Evolutionary conservation across 257 asterid species (phyloP).

Genomic region (Solanum piurae): DNA sequence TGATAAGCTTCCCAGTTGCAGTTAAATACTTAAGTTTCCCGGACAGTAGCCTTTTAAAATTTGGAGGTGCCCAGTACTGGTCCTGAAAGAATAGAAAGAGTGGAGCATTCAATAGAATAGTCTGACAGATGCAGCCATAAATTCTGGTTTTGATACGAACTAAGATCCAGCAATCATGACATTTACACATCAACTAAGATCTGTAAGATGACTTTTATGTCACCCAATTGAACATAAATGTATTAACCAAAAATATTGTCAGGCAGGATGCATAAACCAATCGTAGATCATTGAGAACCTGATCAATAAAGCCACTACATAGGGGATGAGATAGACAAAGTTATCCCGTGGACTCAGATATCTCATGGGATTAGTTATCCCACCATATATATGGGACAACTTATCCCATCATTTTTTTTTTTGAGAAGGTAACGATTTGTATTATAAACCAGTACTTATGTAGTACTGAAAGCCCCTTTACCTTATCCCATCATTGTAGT

Average conservation of each 20-base stretch:
- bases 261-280: background rate
- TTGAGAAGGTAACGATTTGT: too few species aligned
- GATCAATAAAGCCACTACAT: background rate
- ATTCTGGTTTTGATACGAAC: background rate
- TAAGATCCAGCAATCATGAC: background rate
- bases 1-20: slow-evolving; percentile 32
- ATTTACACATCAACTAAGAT: background rate
- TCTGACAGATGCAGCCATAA: background rate
- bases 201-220: background rate
- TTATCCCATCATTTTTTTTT: background rate
- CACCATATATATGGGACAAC: background rate
- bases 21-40: slow-evolving; percentile 38
- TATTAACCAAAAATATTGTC: background rate
- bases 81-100: slow-evolving; percentile 12
- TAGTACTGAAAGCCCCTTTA: too few species aligned
- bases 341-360: background rate
- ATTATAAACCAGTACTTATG: too few species aligned
- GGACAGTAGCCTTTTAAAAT: slow-evolving; percentile 37
- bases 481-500: background rate
- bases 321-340: background rate
- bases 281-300: background rate
- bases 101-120: background rate
- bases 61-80: slow-evolving; percentile 50
- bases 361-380: background rate
- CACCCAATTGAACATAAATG: background rate